Base-by-base conservation (phyloP, 1,139 yeast species). In the Wickerhamomyces sp. region DNA sequence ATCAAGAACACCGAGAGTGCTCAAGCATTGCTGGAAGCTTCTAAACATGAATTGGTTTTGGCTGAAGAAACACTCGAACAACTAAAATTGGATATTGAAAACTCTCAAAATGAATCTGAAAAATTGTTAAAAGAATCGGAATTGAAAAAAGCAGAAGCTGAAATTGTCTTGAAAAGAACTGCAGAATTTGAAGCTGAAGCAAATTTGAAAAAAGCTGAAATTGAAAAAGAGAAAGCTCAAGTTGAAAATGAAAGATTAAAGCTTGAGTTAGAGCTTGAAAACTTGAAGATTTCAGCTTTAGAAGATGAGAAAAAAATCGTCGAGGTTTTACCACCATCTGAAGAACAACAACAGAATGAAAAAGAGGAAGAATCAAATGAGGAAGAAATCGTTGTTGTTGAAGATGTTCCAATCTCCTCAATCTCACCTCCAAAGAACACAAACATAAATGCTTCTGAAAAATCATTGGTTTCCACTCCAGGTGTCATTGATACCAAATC, bases 161-260 rank as follows among this genome's bases (percentile, higher is more conserved):
- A 51, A 27, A 40, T 50, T 26, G 44, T 45, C 3, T 23, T 44
- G 12, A 44, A 48, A 35, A 41, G 44, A 30, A 38, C 51, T 16
- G 33, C 44, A 17, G 53, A 50, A 32, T 20, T 45, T 16, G 49
- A 47, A 36, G 47, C 50, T 27, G 45, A 46, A 31, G 49, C 52
- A 23, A 36, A 41, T 16, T 38, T 44, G 22, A 45, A 49, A 33
- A 46, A 48, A 35, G 44, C 52, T 11, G 47, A 48, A 31, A 33
- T 50, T 30, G 51, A 45, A 16, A 43, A 49, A 26, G 45, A 45
- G 36, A 47, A 48, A 34, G 45, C 50, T 18, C 28, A 61, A 28
- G 53, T 55, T 31, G 66, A 58, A 33, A 53, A 54, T 32, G 59
- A 54, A 33, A 44, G 40, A 28, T 36, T 49, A 18, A 33, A 31